Evolutionary conservation across 257 asterid species (phyloP).

Genomic region (Linderniella brevidens): DNA sequence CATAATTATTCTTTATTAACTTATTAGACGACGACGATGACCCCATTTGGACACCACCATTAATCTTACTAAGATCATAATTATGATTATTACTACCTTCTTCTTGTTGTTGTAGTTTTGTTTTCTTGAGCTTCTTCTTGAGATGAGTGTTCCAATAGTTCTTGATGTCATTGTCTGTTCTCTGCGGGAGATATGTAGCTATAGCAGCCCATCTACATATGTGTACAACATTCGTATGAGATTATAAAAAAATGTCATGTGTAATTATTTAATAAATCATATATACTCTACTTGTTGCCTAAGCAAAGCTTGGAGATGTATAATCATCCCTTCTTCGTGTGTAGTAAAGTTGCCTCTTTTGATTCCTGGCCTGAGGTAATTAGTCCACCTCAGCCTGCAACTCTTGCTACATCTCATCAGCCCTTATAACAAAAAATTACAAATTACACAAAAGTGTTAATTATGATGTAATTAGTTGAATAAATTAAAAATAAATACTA

Average conservation of each 20-base stretch:
- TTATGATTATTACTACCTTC: background rate
- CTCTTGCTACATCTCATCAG: slow-evolving; percentile 97
- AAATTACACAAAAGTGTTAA: background rate
- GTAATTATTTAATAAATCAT: background rate
- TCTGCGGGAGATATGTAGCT: slow-evolving; percentile 84
- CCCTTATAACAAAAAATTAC: slow-evolving; percentile 24
- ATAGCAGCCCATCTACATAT: slow-evolving; percentile 84
- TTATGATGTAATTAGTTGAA: background rate
- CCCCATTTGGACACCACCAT: no score
- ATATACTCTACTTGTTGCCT: slow-evolving; percentile 99
- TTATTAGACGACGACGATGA: no score
- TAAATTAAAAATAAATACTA: slow-evolving; percentile 8
- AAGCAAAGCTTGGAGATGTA: slow-evolving; percentile 88
- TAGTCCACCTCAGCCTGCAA: slow-evolving; percentile 92
- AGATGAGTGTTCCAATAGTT: slow-evolving; percentile 95
- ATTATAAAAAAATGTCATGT: background rate
- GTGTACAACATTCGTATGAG: no score
- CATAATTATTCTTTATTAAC: no score
- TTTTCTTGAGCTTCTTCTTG: slow-evolving; percentile 66
- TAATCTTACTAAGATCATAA: slow-evolving; percentile 21
- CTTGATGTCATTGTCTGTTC: slow-evolving; percentile 95
- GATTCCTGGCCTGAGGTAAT: slow-evolving; percentile 89
- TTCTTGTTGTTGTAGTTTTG: no score
- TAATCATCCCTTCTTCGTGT: slow-evolving; percentile 95
- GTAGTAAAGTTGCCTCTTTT: slow-evolving; percentile 92